phyloP scores from a whole-genome alignment of 768 basidiomycete genomes.

The Coprinopsis marcescibilis region DNA sequence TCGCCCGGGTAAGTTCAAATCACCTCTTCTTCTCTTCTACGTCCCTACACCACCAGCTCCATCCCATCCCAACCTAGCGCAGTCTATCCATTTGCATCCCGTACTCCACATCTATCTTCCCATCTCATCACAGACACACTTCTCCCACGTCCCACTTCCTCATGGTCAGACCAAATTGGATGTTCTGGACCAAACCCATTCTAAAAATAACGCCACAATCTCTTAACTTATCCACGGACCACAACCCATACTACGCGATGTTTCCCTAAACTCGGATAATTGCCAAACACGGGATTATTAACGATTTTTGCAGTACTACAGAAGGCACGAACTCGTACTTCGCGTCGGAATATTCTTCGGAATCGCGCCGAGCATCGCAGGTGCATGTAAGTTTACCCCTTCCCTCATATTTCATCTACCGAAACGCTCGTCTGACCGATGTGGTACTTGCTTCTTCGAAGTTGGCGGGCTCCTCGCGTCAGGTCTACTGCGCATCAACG shows the following conservation, averaged over 20 bases:
- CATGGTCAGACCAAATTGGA: too few species aligned
- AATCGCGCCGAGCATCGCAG: conserved; percentile 26
- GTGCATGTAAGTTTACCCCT: conserved; percentile 25
- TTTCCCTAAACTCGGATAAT: too few species aligned
- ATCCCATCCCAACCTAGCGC: too few species aligned
- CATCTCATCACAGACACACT: too few species aligned
- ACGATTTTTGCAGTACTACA: too few species aligned
- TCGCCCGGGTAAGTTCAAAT: conserved; percentile 28
- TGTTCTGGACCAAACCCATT: too few species aligned
- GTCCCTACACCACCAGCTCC: too few species aligned
- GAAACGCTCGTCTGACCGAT: too few species aligned
- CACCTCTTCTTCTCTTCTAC: neutral
- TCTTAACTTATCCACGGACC: neutral
- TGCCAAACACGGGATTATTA: too few species aligned
- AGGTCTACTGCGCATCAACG: conserved; percentile 27
- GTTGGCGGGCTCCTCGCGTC: conserved; percentile 36
- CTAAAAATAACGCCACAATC: neutral
- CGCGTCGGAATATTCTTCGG: conserved; percentile 33
- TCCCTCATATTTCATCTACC: neutral
- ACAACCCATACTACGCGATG: neutral
- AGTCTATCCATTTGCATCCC: too few species aligned
- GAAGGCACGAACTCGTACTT: conserved; percentile 28
- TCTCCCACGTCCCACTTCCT: too few species aligned
- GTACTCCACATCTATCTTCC: too few species aligned
- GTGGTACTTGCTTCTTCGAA: conserved; percentile 7